Evolutionary conservation across 768 basidiomycete species (phyloP), one percentile per base, ranked within the genome.

Genomic region (Tremella yokohamensis): DNA sequence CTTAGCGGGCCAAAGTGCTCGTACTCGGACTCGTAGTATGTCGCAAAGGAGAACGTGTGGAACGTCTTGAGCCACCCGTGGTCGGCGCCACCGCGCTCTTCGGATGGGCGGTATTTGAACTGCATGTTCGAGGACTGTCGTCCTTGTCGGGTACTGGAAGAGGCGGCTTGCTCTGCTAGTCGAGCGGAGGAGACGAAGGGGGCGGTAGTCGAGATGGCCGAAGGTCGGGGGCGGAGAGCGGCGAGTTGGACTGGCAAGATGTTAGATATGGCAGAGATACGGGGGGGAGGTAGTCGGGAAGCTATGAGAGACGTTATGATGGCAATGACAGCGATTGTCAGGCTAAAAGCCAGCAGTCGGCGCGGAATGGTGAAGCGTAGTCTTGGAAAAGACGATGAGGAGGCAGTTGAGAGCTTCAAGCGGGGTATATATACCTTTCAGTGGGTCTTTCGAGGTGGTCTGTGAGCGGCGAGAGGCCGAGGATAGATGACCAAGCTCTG

Each of bases 1-100:
- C 92, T 84, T 0, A 97, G 82, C 15, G 83, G 67, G 1, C 92
- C 89, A 63, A 84, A 93, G 1, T 79, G 77, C 45, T 84, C 79
- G 62, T 85, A 84, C 1, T 78, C 53, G 8, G 70, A 62, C 47
- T 87, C 85, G 40, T 83, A 80, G 72, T 90, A 94, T 67, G 82
- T 85, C 34, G 69, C 69, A 48, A 68, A 66, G 20, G 73, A 58
- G 58, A 71, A 65, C 0, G 76, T 62, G 50, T 74, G 62, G 67
- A 62, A 56, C 19, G 68, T 74, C 70, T 90, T 90, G 53, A 92
- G 79, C 89, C 89, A 92, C 22, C 83, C 87, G 64, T 89, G 88
- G 69, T 91, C 83, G 7, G 86, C 87, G 49, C 86, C 78, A 2
- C 87, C 88, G 18, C 88, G 81, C 19, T 84, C 82, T 48, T 84